Conservation (phyloP, 2,329 filamentous ascomycete species). For the Colletotrichum camelliae region DNA sequence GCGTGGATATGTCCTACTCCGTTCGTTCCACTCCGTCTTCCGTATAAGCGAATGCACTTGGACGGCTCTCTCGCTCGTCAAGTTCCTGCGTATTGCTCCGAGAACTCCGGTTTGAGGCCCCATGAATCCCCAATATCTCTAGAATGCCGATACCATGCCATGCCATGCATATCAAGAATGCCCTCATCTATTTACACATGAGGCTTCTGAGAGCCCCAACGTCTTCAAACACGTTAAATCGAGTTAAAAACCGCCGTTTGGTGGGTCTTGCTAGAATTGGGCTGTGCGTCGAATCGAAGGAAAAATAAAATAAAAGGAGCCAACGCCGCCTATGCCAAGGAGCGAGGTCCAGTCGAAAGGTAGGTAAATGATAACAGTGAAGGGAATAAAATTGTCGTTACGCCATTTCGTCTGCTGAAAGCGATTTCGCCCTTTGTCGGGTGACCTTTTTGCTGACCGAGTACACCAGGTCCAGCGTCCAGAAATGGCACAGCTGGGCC, state of each 20-base stretch:
- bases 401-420: slow-evolving; percentile 50
- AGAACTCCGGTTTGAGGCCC: slow-evolving; percentile 49
- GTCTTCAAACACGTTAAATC: slow-evolving; percentile 25
- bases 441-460: slow-evolving; percentile 74
- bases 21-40: slow-evolving; percentile 25
- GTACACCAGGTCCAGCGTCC: slow-evolving; percentile 72
- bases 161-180: slow-evolving; percentile 55
- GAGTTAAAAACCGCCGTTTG: slow-evolving; percentile 23
- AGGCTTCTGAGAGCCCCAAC: slow-evolving; percentile 37
- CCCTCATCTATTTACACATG: slow-evolving; percentile 53
- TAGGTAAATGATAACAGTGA: neutral
- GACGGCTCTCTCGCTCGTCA: slow-evolving; percentile 27
- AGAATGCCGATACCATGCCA: slow-evolving; percentile 55
- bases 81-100: slow-evolving; percentile 46
- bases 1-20: slow-evolving; percentile 18
- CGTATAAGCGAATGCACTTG: slow-evolving; percentile 49
- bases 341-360: slow-evolving; percentile 1
- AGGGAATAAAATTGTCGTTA: slow-evolving; percentile 35
- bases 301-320: slow-evolving; percentile 11
- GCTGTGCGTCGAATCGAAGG: slow-evolving; percentile 29
- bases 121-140: slow-evolving; percentile 46
- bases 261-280: slow-evolving; percentile 23
- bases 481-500: slow-evolving; percentile 73
- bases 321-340: neutral
- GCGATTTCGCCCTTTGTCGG: slow-evolving; percentile 52